Percentiles rank a stretch among this genome's conserved stretches.
Evolutionary conservation across 2,329 filamentous ascomycete species (phyloP).

Genomic region (Pseudogymnoascus sp.): DNA sequence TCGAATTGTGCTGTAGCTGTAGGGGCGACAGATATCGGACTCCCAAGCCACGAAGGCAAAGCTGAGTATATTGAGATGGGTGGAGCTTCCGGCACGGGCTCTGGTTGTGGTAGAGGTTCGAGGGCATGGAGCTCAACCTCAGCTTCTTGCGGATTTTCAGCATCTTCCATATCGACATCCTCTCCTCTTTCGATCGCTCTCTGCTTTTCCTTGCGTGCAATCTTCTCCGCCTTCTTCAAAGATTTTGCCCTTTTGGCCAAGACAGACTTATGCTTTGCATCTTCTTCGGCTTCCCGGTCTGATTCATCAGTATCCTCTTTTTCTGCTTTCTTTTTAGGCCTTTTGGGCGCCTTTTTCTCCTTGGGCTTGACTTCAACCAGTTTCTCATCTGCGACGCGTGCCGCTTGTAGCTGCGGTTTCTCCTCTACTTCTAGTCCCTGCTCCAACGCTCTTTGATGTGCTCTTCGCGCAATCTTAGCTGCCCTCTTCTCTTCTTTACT

Average conservation of each 20-base stretch:
- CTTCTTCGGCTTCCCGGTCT: constrained; percentile 9
- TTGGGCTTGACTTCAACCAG: constrained; percentile 17
- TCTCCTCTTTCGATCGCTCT: constrained; percentile 28
- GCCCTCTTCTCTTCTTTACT: constrained; percentile 14
- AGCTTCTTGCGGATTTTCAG: constrained; percentile 27
- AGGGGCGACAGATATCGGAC: constrained; percentile 62
- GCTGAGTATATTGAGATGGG: constrained; percentile 66
- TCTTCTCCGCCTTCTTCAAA: constrained; percentile 41
- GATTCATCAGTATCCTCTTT: constrained; percentile 17
- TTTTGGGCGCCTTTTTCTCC: constrained; percentile 17
- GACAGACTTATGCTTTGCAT: constrained; percentile 39
- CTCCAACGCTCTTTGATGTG: constrained; percentile 14
- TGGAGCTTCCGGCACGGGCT: constrained; percentile 48
- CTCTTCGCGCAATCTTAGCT: constrained; percentile 12
- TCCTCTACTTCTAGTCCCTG: constrained; percentile 2
- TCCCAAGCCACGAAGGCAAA: constrained; percentile 72
- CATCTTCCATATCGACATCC: constrained; percentile 23
- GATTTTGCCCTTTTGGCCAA: constrained; percentile 51
- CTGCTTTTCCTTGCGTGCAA: constrained; percentile 28
- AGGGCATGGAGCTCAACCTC: constrained; percentile 58
- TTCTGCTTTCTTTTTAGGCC: constrained; percentile 13
- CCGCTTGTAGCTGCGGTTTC: background rate
- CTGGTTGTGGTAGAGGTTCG: constrained; percentile 74
- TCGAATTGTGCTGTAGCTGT: constrained; percentile 55
- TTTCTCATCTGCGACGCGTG: constrained; percentile 1